Base-by-base conservation (phyloP, 768 basidiomycete species). In the Tremella mesenterica region DNA sequence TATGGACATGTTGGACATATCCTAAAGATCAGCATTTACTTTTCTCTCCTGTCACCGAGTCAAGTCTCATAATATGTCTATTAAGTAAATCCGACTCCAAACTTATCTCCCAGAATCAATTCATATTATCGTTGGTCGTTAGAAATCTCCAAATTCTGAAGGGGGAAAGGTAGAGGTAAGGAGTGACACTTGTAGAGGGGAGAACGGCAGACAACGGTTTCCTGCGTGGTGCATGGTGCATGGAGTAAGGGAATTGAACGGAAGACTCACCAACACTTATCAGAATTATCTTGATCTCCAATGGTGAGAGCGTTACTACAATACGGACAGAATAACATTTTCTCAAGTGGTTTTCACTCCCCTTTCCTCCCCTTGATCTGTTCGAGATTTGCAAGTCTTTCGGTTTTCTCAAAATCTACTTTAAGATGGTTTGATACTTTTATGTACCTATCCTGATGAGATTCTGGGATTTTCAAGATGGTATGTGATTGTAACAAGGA, bases 261-360 rank as follows among this genome's bases (percentile, higher is more conserved):
- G 14, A 30, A 7, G 28, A 60, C 71, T 55, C 46, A 71, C 71
- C 71, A 73, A 48, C 63, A 57, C 41, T 73, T 64, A 26, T 64
- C 55, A 21, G 51, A 58, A 12, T 67, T 66, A 39, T 71, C 67
- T 9, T 52, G 50, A 57, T 60, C 63, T 30, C 66, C 69, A 10
- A 73, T 73, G 12, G 67, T 69, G 25, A 73, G 52, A 48, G 66
- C 78, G 73, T 96, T 97, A 26, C 87, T 83, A 66, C 93, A 97
- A 49, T 85, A 88, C 27, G 93, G 93, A 70, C 93, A 96, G 78
- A 93, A 93, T 30, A 92, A 78, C 88, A 93, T 92, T 21, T 8
- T 23, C 5, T 23, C 4, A 23, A 16, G 38, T 5, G 5, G 38
- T 18, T 5, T 41, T 34, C 33, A 34, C n/a, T n/a, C n/a, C n/a